Percentiles rank a stretch among this genome's conserved stretches.
These are phyloP conservation scores for Chlamydomonas applanata DNA, from an alignment of 139 green algal species.

Conservation along the genomic window DNA sequence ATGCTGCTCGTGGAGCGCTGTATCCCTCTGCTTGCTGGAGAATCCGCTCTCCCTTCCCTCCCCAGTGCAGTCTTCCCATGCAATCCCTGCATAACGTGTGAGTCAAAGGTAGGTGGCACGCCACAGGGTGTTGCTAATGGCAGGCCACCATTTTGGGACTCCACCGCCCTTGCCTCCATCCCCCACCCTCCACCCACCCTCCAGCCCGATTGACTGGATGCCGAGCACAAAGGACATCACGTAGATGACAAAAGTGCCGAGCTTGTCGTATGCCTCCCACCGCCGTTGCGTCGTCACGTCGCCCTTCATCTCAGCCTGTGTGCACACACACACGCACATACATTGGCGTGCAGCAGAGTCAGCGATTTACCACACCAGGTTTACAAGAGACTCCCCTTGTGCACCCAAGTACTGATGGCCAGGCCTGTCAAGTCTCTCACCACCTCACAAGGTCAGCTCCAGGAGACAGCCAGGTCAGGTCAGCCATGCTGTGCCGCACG, in stretches of 20 bases:
- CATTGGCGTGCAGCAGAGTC: background rate
- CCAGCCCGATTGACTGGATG: slow-evolving; percentile 57
- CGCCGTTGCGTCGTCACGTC: slow-evolving; percentile 78
- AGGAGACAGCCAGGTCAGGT: too few relatives aligned
- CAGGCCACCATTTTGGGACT: too few relatives aligned
- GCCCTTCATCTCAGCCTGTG: slow-evolving; percentile 71
- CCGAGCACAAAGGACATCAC: slow-evolving; percentile 45
- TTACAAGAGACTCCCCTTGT: background rate
- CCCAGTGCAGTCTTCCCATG: too few relatives aligned
- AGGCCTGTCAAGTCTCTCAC: too few relatives aligned
- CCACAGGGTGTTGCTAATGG: background rate
- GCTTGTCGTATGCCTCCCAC: slow-evolving; percentile 65
- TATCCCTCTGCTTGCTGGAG: too few relatives aligned
- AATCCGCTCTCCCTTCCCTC: too few relatives aligned
- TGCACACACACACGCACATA: background rate
- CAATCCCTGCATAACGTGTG: too few relatives aligned
- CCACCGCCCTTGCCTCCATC: background rate
- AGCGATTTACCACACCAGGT: background rate
- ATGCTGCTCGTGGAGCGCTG: too few relatives aligned
- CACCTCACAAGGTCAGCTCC: too few relatives aligned
- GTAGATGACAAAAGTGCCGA: slow-evolving; percentile 60
- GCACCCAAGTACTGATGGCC: background rate
- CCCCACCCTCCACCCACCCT: slow-evolving; percentile 26
- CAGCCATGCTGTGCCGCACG: too few relatives aligned
- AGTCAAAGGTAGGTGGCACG: too few relatives aligned